These are phyloP conservation scores for Rhodosporidiobolus odoratus DNA, from an alignment of 768 basidiomycete species.

Conservation along the genomic window DNA sequence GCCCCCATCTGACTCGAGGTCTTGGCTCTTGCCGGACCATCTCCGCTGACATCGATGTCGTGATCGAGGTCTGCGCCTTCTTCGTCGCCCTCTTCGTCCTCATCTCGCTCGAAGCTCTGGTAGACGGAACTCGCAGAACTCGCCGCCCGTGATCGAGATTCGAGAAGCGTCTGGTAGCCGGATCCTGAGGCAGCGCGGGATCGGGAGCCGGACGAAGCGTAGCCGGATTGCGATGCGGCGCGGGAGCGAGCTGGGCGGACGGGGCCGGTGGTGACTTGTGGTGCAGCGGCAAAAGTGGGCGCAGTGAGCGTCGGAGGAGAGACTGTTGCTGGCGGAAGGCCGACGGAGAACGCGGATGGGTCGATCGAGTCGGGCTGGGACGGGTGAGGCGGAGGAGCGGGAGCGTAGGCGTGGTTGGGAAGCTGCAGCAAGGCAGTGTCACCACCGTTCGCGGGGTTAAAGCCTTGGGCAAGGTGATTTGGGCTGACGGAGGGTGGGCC, in stretches of 20 bases:
- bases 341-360: slow-evolving; percentile 3
- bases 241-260: slow-evolving; percentile 29
- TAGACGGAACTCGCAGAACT: slow-evolving; percentile 35
- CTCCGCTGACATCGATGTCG: slow-evolving; percentile 8
- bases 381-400: not conserved
- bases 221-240: slow-evolving; percentile 32
- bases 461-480: not conserved
- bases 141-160: slow-evolving; percentile 28
- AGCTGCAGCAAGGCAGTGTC: slow-evolving; percentile 14
- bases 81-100: slow-evolving; percentile 31
- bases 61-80: slow-evolving; percentile 25
- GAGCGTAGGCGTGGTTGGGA: not conserved
- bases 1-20: slow-evolving; percentile 25
- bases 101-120: slow-evolving; percentile 32
- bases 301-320: not conserved
- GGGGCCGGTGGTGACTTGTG: not conserved
- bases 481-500: not conserved
- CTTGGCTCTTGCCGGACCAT: not conserved
- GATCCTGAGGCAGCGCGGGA: slow-evolving; percentile 36
- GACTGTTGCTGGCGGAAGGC: too few relatives aligned
- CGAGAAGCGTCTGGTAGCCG: slow-evolving; percentile 34
- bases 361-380: slow-evolving; percentile 11
- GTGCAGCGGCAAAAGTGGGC: not conserved
- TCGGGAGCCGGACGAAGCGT: slow-evolving; percentile 33
- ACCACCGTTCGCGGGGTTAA: slow-evolving; percentile 7